phyloP scores from a whole-genome alignment of 192 early-diverging fungal genomes.

The Backusella luteola region DNA sequence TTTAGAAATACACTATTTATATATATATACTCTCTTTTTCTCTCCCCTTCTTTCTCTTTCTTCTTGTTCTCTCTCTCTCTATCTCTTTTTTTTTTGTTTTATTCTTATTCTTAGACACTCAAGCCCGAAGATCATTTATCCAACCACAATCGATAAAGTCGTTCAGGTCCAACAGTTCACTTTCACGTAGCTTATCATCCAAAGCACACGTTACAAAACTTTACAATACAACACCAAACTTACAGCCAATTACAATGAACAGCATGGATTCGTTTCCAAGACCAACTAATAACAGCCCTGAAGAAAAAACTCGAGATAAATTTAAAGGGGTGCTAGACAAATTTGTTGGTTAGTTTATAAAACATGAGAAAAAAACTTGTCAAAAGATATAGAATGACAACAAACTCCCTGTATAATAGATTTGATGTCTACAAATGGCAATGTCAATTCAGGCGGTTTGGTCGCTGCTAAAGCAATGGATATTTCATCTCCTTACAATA shows the following conservation, averaged over 20 bases:
- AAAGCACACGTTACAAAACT: conserved; percentile 18
- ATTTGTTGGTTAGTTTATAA: conserved; percentile 46
- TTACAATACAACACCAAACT: conserved; percentile 18
- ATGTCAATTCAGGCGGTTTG: background rate
- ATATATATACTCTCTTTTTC: background rate
- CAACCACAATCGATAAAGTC: background rate
- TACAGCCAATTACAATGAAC: background rate
- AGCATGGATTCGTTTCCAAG: background rate
- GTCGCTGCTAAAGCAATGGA: conserved; percentile 53
- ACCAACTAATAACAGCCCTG: background rate
- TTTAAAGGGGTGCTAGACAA: conserved; percentile 55
- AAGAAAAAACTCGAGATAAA: background rate
- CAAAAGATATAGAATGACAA: background rate
- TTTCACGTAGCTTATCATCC: conserved; percentile 17
- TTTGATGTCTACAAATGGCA: background rate
- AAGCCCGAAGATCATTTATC: background rate
- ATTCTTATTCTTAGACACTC: background rate
- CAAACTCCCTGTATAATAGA: background rate
- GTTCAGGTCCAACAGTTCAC: background rate
- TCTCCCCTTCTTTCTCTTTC: background rate
- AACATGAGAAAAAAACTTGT: background rate
- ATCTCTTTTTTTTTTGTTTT: background rate
- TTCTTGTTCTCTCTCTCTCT: background rate
- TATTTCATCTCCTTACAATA: conserved; percentile 95
- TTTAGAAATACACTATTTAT: background rate